A percentile compares a stretch with the other conserved stretches of the same genome.
phyloP scores from a whole-genome alignment of 495 filamentous ascomycete species.

The Trichocladium uniseriatum region DNA sequence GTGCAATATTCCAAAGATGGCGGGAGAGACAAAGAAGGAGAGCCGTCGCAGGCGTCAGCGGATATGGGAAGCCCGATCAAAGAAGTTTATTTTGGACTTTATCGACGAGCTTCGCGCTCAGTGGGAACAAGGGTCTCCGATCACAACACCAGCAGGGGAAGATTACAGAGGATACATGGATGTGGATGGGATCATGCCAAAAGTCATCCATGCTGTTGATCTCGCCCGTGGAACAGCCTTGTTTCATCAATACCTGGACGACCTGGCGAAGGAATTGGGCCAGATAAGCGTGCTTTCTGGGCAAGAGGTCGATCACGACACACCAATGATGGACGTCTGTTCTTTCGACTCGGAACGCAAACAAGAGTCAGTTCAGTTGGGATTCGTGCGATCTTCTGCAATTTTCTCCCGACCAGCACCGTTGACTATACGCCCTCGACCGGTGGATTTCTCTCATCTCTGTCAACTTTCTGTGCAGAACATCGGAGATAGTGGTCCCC shows the following conservation, averaged over 20 bases:
- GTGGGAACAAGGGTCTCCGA: not conserved
- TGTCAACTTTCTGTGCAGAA: not conserved
- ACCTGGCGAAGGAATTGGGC: not conserved
- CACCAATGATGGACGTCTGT: not conserved
- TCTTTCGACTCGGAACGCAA: not conserved
- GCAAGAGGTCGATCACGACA: no score
- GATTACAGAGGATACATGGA: not conserved
- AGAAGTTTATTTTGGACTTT: not conserved
- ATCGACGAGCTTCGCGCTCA: not conserved
- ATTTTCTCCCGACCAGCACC: slow-evolving; percentile 5
- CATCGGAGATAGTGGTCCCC: not conserved
- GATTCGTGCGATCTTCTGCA: not conserved
- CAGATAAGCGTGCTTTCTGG: not conserved
- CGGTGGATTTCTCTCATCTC: not conserved
- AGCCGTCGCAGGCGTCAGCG: not conserved
- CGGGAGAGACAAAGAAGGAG: no score
- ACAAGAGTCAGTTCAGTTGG: not conserved
- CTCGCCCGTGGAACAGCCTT: not conserved
- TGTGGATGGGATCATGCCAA: not conserved
- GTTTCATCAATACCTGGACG: slow-evolving; percentile 1
- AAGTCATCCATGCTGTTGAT: not conserved
- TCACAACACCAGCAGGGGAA: not conserved
- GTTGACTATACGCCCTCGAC: not conserved
- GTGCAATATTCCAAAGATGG: no score
- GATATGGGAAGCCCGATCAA: not conserved